Evolutionary conservation across 495 filamentous ascomycete genomes (phyloP), one percentile per base, ranked within the genome.

Genomic region (Amphirosellinia nigrospora): DNA sequence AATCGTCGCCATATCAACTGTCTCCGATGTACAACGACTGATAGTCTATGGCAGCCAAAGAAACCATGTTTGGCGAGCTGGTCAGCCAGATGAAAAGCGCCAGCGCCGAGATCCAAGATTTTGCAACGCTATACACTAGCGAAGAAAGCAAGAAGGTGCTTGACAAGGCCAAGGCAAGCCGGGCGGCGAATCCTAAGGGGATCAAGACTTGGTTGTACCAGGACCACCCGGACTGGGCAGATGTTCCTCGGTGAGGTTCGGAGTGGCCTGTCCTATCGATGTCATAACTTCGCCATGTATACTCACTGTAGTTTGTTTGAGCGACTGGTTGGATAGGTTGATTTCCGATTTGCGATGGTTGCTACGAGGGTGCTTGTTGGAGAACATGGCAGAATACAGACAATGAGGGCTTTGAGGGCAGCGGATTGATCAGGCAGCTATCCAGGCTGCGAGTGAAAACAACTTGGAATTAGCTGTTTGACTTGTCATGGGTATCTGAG

Each of bases 141-240:
- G 79, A 80, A 7, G 78, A 85, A 56, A 80, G 75, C 67, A 80
- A 77, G 52, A 82, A 77, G 61, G 76, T 82, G 36, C 72, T 87
- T 13, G 71, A 79, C 1, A 76, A 80, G 21, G 83, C 81, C 2
- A 78, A 69, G 32, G 78, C 82, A 66, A 86, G 85, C 70, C 79
- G 80, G 34, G 77, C 78, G 60, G 76, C 80, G 30, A 83, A 84
- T 55, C 81, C 83, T 0, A 78, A 79, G 53, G 84, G 82, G 16
- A 84, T 87, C 64, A 84, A 79, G 70, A 79, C 81, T 36, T 88
- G 86, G 86, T 76, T 75, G 26, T 77, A 82, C 4, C 79, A 73
- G 26, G 83, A 87, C 10, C 78, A 87, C 67, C 84, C 85, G 0
- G 80, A 84, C 45, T 87, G 85, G 85, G 73, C 81, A 50, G 72